Evolutionary conservation across 2,329 filamentous ascomycete genomes (phyloP).

Genomic region (Clonostachys solani): DNA sequence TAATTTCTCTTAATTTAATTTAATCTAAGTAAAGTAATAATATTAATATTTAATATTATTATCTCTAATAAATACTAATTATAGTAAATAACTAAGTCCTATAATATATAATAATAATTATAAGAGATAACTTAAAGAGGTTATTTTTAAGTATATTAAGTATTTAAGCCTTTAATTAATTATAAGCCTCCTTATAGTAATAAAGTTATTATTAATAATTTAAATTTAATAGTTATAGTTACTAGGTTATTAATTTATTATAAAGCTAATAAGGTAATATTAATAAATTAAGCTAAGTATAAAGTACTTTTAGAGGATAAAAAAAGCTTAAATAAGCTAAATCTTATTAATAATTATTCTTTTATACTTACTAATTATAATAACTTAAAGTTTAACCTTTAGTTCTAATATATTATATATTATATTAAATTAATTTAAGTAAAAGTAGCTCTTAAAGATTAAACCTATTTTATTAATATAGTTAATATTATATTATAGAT

Average conservation of each 20-base stretch:
- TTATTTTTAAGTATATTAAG: slow-evolving; percentile 1
- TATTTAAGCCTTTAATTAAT: not conserved
- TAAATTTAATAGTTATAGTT: slow-evolving; percentile 1
- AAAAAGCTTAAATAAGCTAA: no score
- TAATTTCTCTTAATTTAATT: no score
- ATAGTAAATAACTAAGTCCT: not conserved
- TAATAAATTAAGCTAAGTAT: no score
- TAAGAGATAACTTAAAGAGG: not conserved
- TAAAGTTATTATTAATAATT: slow-evolving; percentile 2
- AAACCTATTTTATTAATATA: slow-evolving; percentile 2
- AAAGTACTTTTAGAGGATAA: no score
- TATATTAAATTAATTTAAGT: slow-evolving; percentile 2
- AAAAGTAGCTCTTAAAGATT: not conserved
- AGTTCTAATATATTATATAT: slow-evolving; percentile 2
- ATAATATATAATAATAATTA: not conserved
- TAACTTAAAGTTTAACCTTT: no score
- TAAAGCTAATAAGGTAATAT: no score
- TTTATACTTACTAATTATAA: no score
- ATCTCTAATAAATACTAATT: no score
- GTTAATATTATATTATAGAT: slow-evolving; percentile 2
- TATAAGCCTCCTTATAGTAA: not conserved
- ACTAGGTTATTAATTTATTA: no score
- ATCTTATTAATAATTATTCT: no score
- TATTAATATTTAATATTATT: no score
- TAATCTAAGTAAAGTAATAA: no score